These are phyloP conservation scores for Lumnitzera littorea DNA, from an alignment of 345 rosid genomes.

Conservation along the genomic window DNA sequence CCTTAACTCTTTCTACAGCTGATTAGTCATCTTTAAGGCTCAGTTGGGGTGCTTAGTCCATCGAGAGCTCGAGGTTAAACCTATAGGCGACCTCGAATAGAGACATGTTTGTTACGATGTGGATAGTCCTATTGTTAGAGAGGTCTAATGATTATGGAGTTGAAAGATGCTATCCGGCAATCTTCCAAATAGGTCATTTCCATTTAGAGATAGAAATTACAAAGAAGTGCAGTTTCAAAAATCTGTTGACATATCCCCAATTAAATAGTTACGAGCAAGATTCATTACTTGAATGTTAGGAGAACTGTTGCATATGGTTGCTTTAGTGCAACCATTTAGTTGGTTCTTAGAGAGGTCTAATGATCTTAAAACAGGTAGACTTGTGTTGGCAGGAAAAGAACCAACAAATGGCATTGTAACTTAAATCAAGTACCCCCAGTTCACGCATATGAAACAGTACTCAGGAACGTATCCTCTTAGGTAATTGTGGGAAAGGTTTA, in stretches of 20 bases:
- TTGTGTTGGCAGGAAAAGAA: slow-evolving; percentile 3
- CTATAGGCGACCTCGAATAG: too few relatives aligned
- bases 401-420: slow-evolving; percentile 8
- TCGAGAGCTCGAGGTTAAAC: too few relatives aligned
- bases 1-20: too few relatives aligned
- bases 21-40: too few relatives aligned
- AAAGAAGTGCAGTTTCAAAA: slow-evolving; percentile 9
- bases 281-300: slow-evolving; percentile 4
- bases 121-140: too few relatives aligned
- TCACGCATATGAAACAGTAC: slow-evolving; percentile 8
- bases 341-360: slow-evolving; percentile 13
- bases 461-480: background rate
- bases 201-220: slow-evolving; percentile 6
- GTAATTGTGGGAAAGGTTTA: slow-evolving; percentile 11
- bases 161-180: slow-evolving; percentile 9
- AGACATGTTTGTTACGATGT: too few relatives aligned
- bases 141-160: background rate
- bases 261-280: slow-evolving; percentile 13
- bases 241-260: background rate
- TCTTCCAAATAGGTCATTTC: slow-evolving; percentile 5
- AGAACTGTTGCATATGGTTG: slow-evolving; percentile 6
- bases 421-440: slow-evolving; percentile 12
- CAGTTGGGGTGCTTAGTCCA: too few relatives aligned
- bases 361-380: slow-evolving; percentile 1
- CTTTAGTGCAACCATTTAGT: slow-evolving; percentile 4